Base-by-base conservation (phyloP, 495 filamentous ascomycete genomes). In the Penicillium subrubescens region DNA sequence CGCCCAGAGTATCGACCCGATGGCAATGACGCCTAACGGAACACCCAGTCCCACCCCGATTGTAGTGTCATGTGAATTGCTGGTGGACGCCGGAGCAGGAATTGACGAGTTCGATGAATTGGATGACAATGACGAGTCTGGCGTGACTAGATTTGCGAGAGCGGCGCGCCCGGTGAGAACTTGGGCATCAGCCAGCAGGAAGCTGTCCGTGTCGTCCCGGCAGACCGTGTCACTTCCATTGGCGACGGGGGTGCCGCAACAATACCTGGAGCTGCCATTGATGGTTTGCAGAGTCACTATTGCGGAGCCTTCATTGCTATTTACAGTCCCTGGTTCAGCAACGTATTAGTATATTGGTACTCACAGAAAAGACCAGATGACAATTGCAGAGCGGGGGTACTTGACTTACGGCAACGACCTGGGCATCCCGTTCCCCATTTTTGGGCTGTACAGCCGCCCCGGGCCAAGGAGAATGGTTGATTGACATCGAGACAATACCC, bases 1-100 rank as follows among this genome's bases (percentile, higher is more conserved):
- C 1, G 71, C 73, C 65, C 72, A 74, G 21, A 55, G 58, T 15
- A 72, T 66, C 29, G 75, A 75, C 3, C 62, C 73, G 7, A 79
- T 67, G 7, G 68, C 77, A 23, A 80, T 71, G 8, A 74, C 67
- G 7, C 70, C 68, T 6, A 72, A 57, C 1, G 76, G 73, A 6
- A 70, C 68, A 12, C 71, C 71, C 11, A 69, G 65, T 6, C 75
- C 76, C 2, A 63, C 74, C 5, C 74, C 75, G 11, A 78, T 64
- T 10, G 76, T 70, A 11, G 61, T 63, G 37, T 65, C 46, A n/a
- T 64, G 57, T 48, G 51, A 54, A 51, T 33, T 37, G 39, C 74
- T 71, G 19, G 81, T 71, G 19, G 81, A 70, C 48, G 88, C 73
- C 52, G 39, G 82, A 69, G 54, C 73, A 68, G 71, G 82, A 1